These are phyloP conservation scores for Saxophila tyrrhenica DNA, from an alignment of 495 filamentous ascomycete genomes.

Conservation along the genomic window DNA sequence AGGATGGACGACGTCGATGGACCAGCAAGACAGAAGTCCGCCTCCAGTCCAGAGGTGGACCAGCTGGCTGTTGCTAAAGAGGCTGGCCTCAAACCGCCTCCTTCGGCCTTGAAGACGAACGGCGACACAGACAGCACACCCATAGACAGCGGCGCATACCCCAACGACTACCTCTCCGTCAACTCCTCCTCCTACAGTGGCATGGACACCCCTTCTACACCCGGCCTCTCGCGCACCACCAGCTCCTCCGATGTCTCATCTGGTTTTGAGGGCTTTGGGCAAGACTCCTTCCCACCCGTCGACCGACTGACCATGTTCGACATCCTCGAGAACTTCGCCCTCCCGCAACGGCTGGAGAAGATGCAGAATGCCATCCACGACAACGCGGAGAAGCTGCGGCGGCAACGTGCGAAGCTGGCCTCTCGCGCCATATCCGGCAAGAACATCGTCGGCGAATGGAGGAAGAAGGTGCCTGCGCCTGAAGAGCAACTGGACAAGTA, in stretches of 20 bases:
- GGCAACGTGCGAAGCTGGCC: constrained; percentile 66
- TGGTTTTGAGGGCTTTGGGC: constrained; percentile 64
- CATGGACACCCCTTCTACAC: constrained; percentile 9
- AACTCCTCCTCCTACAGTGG: background rate
- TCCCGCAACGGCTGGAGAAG: constrained; percentile 79
- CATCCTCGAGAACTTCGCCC: constrained; percentile 82
- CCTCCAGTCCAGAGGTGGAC: constrained; percentile 5
- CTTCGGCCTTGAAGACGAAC: background rate
- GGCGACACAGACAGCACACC: background rate
- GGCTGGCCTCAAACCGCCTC: constrained; percentile 1
- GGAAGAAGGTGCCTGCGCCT: constrained; percentile 53
- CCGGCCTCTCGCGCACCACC: constrained; percentile 49
- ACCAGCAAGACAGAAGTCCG: background rate
- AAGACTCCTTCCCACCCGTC: constrained; percentile 76
- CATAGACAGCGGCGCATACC: background rate
- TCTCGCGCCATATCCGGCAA: constrained; percentile 43
- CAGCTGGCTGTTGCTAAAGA: constrained; percentile 15
- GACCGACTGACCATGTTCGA: constrained; percentile 88
- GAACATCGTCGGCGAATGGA: constrained; percentile 79
- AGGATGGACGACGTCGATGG: constrained; percentile 7
- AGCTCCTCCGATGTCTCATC: constrained; percentile 63
- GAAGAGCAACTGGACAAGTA: constrained; percentile 93
- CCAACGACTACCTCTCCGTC: constrained; percentile 12
- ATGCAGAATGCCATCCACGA: constrained; percentile 64
- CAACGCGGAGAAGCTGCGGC: constrained; percentile 76